Percentiles rank a stretch among this genome's conserved stretches.
These are phyloP conservation scores for Alternaria panax DNA, from an alignment of 2,329 filamentous ascomycete species.

Conservation along the genomic window DNA sequence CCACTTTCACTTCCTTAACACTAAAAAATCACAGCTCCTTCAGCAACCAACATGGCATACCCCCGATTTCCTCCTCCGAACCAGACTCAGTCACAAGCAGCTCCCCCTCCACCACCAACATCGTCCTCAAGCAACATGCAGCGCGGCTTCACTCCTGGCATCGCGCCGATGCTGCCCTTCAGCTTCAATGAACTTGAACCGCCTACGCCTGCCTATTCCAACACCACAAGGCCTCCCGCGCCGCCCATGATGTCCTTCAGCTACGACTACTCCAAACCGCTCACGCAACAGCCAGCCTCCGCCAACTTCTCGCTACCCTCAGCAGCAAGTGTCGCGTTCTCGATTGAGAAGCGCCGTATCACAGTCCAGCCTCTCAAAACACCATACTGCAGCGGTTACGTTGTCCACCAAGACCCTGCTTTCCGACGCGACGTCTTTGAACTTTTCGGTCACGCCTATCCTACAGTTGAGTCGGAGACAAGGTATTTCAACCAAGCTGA, in stretches of 20 bases:
- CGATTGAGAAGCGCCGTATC: not conserved
- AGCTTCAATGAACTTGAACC: slow-evolving; percentile 56
- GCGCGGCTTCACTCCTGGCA: not conserved
- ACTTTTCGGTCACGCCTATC: slow-evolving; percentile 6
- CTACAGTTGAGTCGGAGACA: slow-evolving; percentile 60
- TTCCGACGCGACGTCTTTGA: slow-evolving; percentile 14
- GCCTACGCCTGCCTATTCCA: slow-evolving; percentile 55
- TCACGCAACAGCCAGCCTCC: slow-evolving; percentile 54
- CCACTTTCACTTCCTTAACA: slow-evolving; percentile 71
- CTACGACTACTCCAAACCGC: not conserved
- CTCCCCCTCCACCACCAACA: not conserved
- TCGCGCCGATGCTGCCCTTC: not conserved
- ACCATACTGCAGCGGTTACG: slow-evolving; percentile 73
- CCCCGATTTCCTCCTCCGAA: not conserved
- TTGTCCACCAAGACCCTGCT: slow-evolving; percentile 18
- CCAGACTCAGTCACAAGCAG: not conserved
- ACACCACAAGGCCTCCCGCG: not conserved
- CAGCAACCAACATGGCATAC: not conserved
- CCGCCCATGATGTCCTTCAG: slow-evolving; percentile 34
- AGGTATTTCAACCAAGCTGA: slow-evolving; percentile 62
- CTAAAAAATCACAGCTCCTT: not conserved
- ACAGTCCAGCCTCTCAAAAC: slow-evolving; percentile 53
- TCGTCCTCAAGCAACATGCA: not conserved
- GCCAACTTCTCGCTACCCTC: not conserved
- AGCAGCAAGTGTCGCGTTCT: not conserved